Evolutionary conservation across 2,329 filamentous ascomycete species (phyloP), one percentile per base, ranked within the genome.

Genomic region (Lasiodiplodia gonubiensis): DNA sequence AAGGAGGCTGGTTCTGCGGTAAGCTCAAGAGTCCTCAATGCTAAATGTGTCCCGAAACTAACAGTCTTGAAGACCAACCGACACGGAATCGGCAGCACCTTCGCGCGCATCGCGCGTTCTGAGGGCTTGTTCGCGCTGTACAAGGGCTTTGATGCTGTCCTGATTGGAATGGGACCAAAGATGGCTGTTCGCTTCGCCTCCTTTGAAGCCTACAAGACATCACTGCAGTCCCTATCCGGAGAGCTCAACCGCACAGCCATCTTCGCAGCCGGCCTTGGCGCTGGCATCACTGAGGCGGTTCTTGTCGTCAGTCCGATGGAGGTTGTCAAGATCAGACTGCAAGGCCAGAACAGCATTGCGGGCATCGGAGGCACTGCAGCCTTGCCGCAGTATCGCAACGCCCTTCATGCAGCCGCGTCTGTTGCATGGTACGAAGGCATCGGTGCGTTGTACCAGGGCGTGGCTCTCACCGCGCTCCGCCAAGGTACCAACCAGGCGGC

Each of bases 311-410:
- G 27, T n/a, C 46, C 42, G 11, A 65, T 52, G 61, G 61, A 51
- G 18, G 61, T 65, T 2, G 48, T 52, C 14, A 65, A 51, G 61
- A 65, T 65, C 35, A 52, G 61, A 14, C 48, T 65, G 25, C 61
- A 65, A n/a, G 35, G 30, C 25, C 49, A 51, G 48, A 49, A 27
- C 10, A 14, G 37, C 12, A 14, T 16, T 2, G 27, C 61, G 21
- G 27, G 10, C 7, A 30, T 42, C 2, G 27, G 48, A 16, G 35
- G 25, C 1, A 2, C 25, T 18, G 39, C 39, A 2, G 14, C 14
- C 11, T 4, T 57, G 11, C n/a, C 53, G 18, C 33, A 39, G 48
- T 42, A 52, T 23, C 25, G 35, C 2, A 52, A 54, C 23, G 61
- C 48, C 8, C 61, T 65, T 39, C 39, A 65, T 14, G 61, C 42